Evolutionary conservation across 2,329 filamentous ascomycete genomes (phyloP).

Genomic region (Pseudogymnoascus sp.): DNA sequence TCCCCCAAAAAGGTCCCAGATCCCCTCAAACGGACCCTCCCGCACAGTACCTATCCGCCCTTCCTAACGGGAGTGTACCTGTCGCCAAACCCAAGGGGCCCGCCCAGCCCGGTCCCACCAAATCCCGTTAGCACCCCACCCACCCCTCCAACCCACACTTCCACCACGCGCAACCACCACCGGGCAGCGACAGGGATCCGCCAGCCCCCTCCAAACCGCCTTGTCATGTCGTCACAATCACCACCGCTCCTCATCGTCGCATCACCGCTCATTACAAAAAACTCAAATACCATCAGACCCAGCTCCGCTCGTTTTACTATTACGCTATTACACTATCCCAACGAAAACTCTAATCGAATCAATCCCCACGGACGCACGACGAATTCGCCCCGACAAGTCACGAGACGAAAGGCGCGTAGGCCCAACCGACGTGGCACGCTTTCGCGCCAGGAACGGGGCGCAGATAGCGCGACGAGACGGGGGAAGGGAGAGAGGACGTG

Average conservation of each 20-base stretch:
- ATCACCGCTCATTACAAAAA: background rate
- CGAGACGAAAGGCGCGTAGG: background rate
- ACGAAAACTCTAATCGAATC: background rate
- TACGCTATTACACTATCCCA: background rate
- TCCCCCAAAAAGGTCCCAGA: background rate
- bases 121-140: constrained; percentile 6
- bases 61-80: background rate
- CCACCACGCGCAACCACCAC: background rate
- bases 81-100: background rate
- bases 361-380: background rate
- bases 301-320: background rate
- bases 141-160: background rate
- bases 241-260: background rate
- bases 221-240: background rate
- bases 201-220: background rate
- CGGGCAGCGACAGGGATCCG: background rate
- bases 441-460: background rate
- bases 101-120: background rate
- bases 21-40: background rate
- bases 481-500: background rate
- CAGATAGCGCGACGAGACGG: background rate
- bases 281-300: background rate
- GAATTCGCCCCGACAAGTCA: background rate
- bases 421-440: constrained; percentile 2
- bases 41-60: background rate